Percentiles rank a stretch among this genome's conserved stretches.
These are phyloP conservation scores for Ambispora gerdemannii DNA, from an alignment of 192 early-diverging fungal species.

Conservation along the genomic window DNA sequence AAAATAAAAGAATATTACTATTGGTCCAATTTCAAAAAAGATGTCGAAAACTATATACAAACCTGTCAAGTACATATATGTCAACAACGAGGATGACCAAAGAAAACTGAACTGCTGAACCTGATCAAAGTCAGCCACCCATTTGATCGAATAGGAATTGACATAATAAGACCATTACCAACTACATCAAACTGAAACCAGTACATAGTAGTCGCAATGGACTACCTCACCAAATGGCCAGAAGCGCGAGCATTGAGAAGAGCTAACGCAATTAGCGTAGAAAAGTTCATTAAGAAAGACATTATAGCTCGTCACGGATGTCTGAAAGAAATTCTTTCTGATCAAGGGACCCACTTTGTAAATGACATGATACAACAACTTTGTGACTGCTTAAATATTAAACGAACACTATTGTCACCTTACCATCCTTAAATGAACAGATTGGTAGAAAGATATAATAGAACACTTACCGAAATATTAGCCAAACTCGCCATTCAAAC, in stretches of 20 bases:
- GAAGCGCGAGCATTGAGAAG: neutral
- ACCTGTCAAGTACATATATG: slow-evolving; percentile 33
- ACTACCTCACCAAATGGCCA: slow-evolving; percentile 29
- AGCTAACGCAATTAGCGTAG: slow-evolving; percentile 1
- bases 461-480: neutral
- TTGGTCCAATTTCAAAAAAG: slow-evolving; percentile 1
- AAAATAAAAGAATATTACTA: too few species aligned
- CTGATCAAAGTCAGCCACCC: neutral
- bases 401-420: neutral
- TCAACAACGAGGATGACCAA: neutral
- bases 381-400: neutral
- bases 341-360: slow-evolving; percentile 19
- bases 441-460: too few species aligned
- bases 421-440: slow-evolving; percentile 1
- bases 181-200: neutral
- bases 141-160: slow-evolving; percentile 11
- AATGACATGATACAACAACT: neutral
- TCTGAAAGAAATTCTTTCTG: slow-evolving; percentile 9
- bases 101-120: neutral
- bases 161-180: slow-evolving; percentile 12
- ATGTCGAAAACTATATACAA: slow-evolving; percentile 25
- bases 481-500: neutral
- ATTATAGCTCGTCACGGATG: slow-evolving; percentile 21
- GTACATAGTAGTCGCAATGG: slow-evolving; percentile 28
- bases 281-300: slow-evolving; percentile 6